Evolutionary conservation across 1,284 basidiomycete genomes (phyloP).

Genomic region (Cryptococcus sp.): DNA sequence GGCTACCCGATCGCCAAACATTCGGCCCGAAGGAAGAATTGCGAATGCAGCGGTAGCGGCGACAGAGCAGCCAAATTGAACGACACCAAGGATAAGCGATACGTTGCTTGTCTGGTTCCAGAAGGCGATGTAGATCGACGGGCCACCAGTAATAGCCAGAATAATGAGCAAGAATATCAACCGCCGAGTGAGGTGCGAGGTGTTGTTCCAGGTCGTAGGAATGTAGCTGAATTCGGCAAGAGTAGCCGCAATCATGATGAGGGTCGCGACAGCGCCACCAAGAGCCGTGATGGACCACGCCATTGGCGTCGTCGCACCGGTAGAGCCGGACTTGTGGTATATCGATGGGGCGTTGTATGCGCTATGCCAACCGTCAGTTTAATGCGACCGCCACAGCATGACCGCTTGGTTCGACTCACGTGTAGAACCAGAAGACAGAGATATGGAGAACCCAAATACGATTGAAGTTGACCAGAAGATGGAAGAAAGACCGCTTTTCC

Average conservation of each 20-base stretch:
- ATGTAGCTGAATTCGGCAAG: conserved; percentile 92
- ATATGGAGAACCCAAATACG: conserved; percentile 96
- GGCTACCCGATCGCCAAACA: conserved; percentile 89
- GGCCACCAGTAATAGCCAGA: conserved; percentile 79
- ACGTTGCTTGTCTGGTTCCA: conserved; percentile 67
- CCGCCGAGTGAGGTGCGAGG: conserved; percentile 85
- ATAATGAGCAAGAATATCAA: conserved; percentile 81
- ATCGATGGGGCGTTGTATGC: conserved; percentile 88
- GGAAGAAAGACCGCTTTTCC: conserved; percentile 90
- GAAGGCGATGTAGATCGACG: conserved; percentile 85
- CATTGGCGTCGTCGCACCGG: conserved; percentile 68
- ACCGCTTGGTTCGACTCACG: conserved; percentile 41
- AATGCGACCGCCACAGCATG: neutral
- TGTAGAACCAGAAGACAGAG: conserved; percentile 90
- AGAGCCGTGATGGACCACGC: conserved; percentile 85
- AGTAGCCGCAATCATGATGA: conserved; percentile 92
- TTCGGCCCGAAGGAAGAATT: conserved; percentile 81
- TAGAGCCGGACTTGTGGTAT: conserved; percentile 64
- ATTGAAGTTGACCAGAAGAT: conserved; percentile 96
- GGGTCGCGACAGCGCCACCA: conserved; percentile 82
- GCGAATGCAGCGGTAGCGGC: conserved; percentile 78
- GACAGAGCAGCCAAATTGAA: conserved; percentile 88
- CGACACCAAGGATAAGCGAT: conserved; percentile 82
- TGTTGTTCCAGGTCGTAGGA: conserved; percentile 95
- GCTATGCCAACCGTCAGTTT: conserved; percentile 1